Evolutionary conservation across 148 eudicot species (phyloP).

Genomic region (Rhododendron kiyosumense): DNA sequence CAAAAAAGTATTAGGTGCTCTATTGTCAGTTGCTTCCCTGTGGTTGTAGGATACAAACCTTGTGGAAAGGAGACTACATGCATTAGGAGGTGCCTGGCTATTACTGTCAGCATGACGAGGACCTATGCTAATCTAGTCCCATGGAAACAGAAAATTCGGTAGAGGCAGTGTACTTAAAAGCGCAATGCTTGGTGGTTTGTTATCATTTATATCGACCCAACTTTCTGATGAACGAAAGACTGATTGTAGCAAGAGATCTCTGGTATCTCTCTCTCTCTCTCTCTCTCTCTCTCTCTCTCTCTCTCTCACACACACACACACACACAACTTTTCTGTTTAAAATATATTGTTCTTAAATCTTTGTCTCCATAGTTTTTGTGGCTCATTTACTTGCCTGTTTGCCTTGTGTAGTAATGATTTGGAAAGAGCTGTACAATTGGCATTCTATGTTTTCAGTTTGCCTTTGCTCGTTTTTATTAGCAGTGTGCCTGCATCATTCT

Average conservation of each 20-base stretch:
- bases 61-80: neutral
- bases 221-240: neutral
- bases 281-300: neutral
- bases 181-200: neutral
- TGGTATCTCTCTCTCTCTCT: neutral
- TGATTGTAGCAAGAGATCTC: neutral
- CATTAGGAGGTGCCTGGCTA: neutral
- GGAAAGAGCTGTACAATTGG: neutral
- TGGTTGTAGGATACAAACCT: neutral
- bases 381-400: neutral
- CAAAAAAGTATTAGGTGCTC: neutral
- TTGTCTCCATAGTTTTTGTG: neutral
- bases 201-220: neutral
- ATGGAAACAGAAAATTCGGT: neutral
- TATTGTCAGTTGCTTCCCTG: neutral
- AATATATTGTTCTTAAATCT: neutral
- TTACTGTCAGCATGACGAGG: neutral
- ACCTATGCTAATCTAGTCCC: neutral
- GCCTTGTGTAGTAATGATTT: neutral
- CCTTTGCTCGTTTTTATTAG: neutral
- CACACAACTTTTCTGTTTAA: neutral
- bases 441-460: neutral
- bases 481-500: neutral
- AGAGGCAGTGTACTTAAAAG: neutral
- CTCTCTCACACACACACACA: no score